Conservation (phyloP, 2,329 filamentous ascomycete genomes). For the Karstenula rhodostoma region DNA sequence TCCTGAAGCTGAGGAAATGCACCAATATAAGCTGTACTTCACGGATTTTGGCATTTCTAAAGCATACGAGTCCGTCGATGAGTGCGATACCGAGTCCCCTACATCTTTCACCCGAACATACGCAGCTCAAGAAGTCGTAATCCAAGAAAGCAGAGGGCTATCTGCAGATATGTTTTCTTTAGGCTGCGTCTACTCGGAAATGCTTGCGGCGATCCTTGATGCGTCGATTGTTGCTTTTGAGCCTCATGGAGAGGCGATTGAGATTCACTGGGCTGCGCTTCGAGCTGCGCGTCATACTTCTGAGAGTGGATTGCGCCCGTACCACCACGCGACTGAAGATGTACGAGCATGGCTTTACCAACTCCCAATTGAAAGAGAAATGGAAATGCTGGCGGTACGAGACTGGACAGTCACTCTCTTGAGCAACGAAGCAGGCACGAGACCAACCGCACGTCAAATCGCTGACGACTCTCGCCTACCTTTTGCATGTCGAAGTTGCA, state of each 20-base stretch:
- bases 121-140: slow-evolving; percentile 29
- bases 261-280: slow-evolving; percentile 5
- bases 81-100: slow-evolving; percentile 23
- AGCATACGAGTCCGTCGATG: slow-evolving; percentile 26
- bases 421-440: slow-evolving; percentile 3
- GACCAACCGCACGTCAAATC: slow-evolving; percentile 19
- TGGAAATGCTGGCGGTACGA: slow-evolving; percentile 14
- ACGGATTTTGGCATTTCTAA: slow-evolving; percentile 34
- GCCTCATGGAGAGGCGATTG: neutral
- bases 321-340: slow-evolving; percentile 9
- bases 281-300: slow-evolving; percentile 5
- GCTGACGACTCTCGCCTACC: slow-evolving; percentile 19
- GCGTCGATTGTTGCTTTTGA: neutral
- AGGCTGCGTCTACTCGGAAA: slow-evolving; percentile 31
- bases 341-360: slow-evolving; percentile 8
- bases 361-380: slow-evolving; percentile 2
- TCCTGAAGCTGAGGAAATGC: neutral
- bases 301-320: slow-evolving; percentile 14
- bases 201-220: slow-evolving; percentile 24
- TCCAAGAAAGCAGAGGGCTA: slow-evolving; percentile 21
- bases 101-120: slow-evolving; percentile 28
- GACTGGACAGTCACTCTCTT: slow-evolving; percentile 17
- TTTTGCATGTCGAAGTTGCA: slow-evolving; percentile 21
- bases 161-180: slow-evolving; percentile 33
- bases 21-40: slow-evolving; percentile 29